phyloP scores from a whole-genome alignment of 2,329 filamentous ascomycete genomes.

The Xylaria sp. region DNA sequence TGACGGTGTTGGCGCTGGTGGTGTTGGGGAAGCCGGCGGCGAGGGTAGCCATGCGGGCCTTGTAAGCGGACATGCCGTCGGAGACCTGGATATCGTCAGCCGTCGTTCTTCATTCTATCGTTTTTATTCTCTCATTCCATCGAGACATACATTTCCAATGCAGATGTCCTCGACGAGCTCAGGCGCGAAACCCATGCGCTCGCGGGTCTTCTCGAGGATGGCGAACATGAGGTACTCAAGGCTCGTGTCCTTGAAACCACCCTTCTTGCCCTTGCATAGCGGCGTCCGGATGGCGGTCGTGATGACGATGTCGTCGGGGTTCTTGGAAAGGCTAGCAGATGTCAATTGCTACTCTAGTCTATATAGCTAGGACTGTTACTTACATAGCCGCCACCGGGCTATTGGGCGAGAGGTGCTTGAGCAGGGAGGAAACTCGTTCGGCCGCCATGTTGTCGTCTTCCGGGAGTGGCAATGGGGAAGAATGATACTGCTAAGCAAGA shows the following conservation, averaged over 20 bases:
- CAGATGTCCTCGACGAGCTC: slow-evolving; percentile 82
- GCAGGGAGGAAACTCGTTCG: slow-evolving; percentile 80
- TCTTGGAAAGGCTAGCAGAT: slow-evolving; percentile 69
- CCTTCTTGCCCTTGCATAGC: slow-evolving; percentile 81
- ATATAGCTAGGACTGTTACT: slow-evolving; percentile 31
- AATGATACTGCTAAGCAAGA: neutral
- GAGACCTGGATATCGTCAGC: slow-evolving; percentile 53
- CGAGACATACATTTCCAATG: slow-evolving; percentile 71
- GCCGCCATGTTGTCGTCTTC: slow-evolving; percentile 60
- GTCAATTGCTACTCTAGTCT: neutral
- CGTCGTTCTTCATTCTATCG: too few relatives aligned
- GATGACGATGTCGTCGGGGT: slow-evolving; percentile 93
- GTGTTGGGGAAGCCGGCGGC: slow-evolving; percentile 94
- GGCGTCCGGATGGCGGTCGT: slow-evolving; percentile 88
- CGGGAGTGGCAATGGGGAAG: too few relatives aligned
- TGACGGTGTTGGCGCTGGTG: slow-evolving; percentile 71
- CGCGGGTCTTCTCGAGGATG: slow-evolving; percentile 68
- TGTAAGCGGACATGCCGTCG: slow-evolving; percentile 83
- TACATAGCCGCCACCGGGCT: slow-evolving; percentile 73
- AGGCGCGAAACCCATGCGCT: slow-evolving; percentile 72
- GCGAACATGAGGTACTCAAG: slow-evolving; percentile 84
- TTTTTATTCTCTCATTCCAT: too few relatives aligned
- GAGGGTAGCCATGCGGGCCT: slow-evolving; percentile 79
- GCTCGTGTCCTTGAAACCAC: slow-evolving; percentile 88
- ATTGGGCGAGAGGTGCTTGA: slow-evolving; percentile 76